These are phyloP conservation scores for Fagus sylvatica DNA, from an alignment of 306 rosid genomes.

Conservation along the genomic window DNA sequence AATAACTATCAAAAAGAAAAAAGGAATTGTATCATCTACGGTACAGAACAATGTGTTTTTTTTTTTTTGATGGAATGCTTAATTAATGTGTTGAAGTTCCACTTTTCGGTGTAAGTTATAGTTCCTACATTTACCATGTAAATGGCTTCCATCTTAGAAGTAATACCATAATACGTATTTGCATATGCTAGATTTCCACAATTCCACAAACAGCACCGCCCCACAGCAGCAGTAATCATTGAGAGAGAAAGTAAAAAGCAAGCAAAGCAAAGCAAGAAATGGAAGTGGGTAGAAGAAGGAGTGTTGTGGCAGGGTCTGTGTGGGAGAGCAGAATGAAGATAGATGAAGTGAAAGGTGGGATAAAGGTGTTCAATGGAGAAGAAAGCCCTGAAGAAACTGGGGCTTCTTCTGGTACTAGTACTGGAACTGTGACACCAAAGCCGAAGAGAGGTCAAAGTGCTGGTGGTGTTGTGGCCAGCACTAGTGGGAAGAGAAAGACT, in stretches of 20 bases:
- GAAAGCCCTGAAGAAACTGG: conserved; percentile 30
- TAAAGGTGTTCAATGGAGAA: conserved; percentile 71
- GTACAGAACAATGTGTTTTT: too few relatives aligned
- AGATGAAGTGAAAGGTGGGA: conserved; percentile 76
- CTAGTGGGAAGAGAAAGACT: conserved; percentile 62
- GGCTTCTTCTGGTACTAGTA: neutral
- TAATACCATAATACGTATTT: neutral
- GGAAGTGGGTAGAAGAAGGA: conserved; percentile 54
- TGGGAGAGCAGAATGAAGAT: conserved; percentile 88
- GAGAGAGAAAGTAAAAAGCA: neutral
- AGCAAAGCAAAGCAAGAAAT: conserved; percentile 14
- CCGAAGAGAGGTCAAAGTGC: conserved; percentile 38
- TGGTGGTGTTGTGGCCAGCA: conserved; percentile 21
- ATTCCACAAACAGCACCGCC: conserved; percentile 34
- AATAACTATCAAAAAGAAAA: too few relatives aligned
- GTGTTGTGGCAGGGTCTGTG: conserved; percentile 75
- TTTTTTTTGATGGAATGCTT: too few relatives aligned
- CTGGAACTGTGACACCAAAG: conserved; percentile 11
- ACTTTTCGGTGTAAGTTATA: neutral
- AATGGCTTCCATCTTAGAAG: neutral
- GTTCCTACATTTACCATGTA: neutral
- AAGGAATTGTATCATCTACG: too few relatives aligned
- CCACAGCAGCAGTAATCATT: conserved; percentile 36
- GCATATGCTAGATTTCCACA: neutral
- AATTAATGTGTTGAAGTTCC: neutral